Conservation (phyloP, 164 flowering plant species). For the Magnolia kwangsiensis region DNA sequence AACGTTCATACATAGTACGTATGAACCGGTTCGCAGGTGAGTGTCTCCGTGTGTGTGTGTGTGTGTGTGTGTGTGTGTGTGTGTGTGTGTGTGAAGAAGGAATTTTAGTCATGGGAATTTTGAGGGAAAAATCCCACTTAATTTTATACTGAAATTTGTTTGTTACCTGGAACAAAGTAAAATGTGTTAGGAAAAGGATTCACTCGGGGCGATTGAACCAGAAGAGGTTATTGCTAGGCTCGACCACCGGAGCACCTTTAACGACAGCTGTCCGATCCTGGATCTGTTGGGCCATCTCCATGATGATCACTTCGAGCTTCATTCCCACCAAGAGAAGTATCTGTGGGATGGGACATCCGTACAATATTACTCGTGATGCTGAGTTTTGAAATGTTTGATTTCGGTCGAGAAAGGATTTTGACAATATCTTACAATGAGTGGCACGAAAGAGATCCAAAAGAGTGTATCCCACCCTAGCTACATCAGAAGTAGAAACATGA, state of each 20-base stretch:
- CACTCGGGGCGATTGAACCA: conserved; percentile 68
- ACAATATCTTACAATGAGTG: conserved; percentile 45
- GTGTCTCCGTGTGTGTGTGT: no score
- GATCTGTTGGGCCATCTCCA: conserved; percentile 70
- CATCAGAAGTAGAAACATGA: no score
- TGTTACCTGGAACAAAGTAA: conserved; percentile 63
- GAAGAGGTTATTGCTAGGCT: conserved; percentile 56
- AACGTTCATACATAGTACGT: no score
- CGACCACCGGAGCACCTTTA: conserved; percentile 61
- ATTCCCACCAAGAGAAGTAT: conserved; percentile 58
- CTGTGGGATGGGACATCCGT: conserved; percentile 33
- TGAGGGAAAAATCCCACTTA: no score
- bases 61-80: no score
- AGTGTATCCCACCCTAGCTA: conserved; percentile 61
- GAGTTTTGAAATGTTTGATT: no score
- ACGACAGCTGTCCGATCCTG: conserved; percentile 47
- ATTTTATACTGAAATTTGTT: no score
- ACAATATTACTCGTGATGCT: no score
- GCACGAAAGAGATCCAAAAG: conserved; percentile 49
- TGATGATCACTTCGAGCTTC: conserved; percentile 58
- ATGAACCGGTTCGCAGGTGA: no score
- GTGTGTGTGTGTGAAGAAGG: no score
- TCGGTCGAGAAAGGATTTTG: no score
- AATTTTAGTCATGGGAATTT: no score
- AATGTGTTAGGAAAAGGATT: conserved; percentile 59